Conservation (phyloP, 768 basidiomycete species). For the Boletellus ananiceps region DNA sequence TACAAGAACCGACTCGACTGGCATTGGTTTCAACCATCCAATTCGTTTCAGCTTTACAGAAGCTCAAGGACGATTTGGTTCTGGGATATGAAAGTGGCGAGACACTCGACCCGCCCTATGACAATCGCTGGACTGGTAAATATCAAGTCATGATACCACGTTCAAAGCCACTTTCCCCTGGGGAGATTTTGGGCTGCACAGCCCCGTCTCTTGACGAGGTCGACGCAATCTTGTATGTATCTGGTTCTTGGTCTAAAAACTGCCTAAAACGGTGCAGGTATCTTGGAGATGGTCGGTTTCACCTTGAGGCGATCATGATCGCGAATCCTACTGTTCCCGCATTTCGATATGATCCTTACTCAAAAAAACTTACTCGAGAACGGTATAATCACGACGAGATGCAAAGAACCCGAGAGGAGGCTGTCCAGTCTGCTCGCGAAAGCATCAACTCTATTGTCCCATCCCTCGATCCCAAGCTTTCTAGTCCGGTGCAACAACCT, state of each 20-base stretch:
- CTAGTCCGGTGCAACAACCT: conserved; percentile 12
- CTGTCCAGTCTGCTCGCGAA: conserved; percentile 67
- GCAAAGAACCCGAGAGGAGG: conserved; percentile 67
- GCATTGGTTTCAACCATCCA: conserved; percentile 97
- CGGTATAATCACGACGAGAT: conserved; percentile 88
- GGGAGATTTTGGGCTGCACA: conserved; percentile 96
- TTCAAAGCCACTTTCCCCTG: conserved; percentile 90
- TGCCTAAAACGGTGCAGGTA: conserved; percentile 54
- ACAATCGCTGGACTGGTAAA: conserved; percentile 48
- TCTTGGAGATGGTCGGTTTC: conserved; percentile 96
- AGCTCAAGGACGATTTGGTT: conserved; percentile 74
- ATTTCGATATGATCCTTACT: conserved; percentile 97
- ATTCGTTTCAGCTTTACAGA: conserved; percentile 90
- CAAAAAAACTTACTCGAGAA: conserved; percentile 93
- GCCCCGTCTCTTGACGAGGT: conserved; percentile 76
- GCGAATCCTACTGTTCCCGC: conserved; percentile 95
- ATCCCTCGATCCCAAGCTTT: conserved; percentile 15
- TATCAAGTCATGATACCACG: conserved; percentile 79
- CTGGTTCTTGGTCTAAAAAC: neutral
- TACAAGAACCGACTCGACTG: conserved; percentile 53
- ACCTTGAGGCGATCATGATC: conserved; percentile 98
- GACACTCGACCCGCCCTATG: neutral
- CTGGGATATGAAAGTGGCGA: conserved; percentile 29
- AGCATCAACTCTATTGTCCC: conserved; percentile 43
- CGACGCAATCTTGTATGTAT: conserved; percentile 84